phyloP scores from a whole-genome alignment of 805 yeast genomes.

The Wickerhamiella occidentalis region DNA sequence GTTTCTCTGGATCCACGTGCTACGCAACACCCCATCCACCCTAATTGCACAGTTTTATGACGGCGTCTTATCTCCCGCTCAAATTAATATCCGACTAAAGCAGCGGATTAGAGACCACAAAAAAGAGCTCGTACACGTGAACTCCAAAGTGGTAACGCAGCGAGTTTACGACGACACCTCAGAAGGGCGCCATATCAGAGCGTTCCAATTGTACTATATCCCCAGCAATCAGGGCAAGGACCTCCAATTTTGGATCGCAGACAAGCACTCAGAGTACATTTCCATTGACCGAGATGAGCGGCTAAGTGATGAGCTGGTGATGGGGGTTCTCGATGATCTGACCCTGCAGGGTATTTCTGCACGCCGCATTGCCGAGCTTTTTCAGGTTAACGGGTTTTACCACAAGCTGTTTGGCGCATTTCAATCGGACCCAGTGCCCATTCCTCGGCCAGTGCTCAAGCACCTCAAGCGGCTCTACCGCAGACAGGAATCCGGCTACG shows the following conservation, averaged over 20 bases:
- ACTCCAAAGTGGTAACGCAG: neutral
- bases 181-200: neutral
- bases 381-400: neutral
- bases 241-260: neutral
- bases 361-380: neutral
- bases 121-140: neutral
- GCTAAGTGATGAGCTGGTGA: neutral
- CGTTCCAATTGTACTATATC: neutral
- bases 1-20: neutral
- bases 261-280: neutral
- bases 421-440: neutral
- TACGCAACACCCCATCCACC: neutral
- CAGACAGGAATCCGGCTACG: neutral
- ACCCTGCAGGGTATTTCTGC: neutral
- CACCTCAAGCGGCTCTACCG: neutral
- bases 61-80: neutral
- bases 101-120: neutral
- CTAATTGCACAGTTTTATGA: neutral
- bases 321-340: neutral
- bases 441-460: neutral
- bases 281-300: neutral
- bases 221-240: slow-evolving; percentile 1
- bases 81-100: neutral
- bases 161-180: neutral
- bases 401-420: neutral